Percentiles rank a stretch among this genome's conserved stretches.
These are phyloP conservation scores for Durio zibethinus DNA, from an alignment of 345 rosid genomes.

Conservation along the genomic window DNA sequence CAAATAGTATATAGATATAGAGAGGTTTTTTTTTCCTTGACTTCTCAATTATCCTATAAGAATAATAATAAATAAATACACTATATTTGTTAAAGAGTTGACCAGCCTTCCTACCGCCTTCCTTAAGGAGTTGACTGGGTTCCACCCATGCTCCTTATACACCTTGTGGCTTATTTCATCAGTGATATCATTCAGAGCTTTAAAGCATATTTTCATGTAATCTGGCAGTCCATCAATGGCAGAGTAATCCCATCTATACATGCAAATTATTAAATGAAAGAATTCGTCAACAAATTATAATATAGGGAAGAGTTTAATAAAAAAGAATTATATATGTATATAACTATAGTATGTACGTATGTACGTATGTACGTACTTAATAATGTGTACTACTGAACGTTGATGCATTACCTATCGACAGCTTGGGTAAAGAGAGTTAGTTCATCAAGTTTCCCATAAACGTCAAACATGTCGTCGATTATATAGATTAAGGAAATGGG, in stretches of 20 bases:
- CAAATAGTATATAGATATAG: too few species aligned
- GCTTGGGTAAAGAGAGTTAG: constrained; percentile 43
- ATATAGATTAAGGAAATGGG: constrained; percentile 50
- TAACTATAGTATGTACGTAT: too few species aligned
- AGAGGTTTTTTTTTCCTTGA: too few species aligned
- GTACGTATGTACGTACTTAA: too few species aligned
- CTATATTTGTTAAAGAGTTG: neutral
- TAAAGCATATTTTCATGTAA: constrained; percentile 42
- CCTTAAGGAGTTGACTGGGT: constrained; percentile 36
- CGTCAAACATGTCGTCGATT: constrained; percentile 56
- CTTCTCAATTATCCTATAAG: too few species aligned
- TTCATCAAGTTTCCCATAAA: constrained; percentile 41
- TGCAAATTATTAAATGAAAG: neutral
- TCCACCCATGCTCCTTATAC: constrained; percentile 30
- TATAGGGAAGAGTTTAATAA: neutral
- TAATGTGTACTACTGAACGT: too few species aligned
- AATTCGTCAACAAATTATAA: neutral
- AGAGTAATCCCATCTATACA: constrained; percentile 43
- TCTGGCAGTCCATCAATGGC: constrained; percentile 30
- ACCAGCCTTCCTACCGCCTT: constrained; percentile 29
- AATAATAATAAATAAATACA: too few species aligned
- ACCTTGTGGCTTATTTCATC: constrained; percentile 38
- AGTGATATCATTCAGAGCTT: constrained; percentile 39
- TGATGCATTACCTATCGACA: constrained; percentile 30
- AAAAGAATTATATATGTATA: neutral